A percentile compares a stretch with the other conserved stretches of the same genome.
phyloP scores from a whole-genome alignment of 768 basidiomycete species.

The Harrya chromipes region DNA sequence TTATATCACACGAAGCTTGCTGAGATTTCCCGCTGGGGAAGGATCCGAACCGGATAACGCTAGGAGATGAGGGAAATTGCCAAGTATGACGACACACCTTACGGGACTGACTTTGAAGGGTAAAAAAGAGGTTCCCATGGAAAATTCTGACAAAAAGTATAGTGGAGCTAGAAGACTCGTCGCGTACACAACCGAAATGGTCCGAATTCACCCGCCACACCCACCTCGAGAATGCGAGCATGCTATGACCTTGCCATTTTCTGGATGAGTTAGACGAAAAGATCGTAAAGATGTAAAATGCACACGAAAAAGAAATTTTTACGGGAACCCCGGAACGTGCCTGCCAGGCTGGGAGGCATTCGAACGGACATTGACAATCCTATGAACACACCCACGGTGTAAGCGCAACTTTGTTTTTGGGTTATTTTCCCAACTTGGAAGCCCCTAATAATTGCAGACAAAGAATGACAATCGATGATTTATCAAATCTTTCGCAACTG shows the following conservation, averaged over 20 bases:
- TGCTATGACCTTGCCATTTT: too few species aligned
- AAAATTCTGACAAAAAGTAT: neutral
- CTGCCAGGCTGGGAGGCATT: neutral
- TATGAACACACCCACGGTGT: neutral
- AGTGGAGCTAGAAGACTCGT: neutral
- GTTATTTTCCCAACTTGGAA: neutral
- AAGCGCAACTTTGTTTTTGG: slow-evolving; percentile 1
- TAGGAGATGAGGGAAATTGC: too few species aligned
- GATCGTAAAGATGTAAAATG: too few species aligned
- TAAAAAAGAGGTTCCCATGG: slow-evolving; percentile 1
- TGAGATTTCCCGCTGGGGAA: neutral
- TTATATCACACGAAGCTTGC: slow-evolving; percentile 6
- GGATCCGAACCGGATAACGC: neutral
- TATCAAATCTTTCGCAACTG: too few species aligned
- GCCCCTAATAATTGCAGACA: neutral
- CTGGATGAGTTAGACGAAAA: too few species aligned
- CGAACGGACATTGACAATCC: too few species aligned
- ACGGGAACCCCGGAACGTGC: neutral
- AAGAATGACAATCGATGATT: too few species aligned
- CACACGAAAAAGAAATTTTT: neutral
- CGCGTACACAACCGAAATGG: neutral
- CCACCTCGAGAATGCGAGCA: neutral
- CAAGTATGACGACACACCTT: neutral
- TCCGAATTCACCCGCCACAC: neutral
- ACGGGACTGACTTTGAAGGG: neutral